Conservation (phyloP, 768 basidiomycete genomes). For the Naganishia antarctica region DNA sequence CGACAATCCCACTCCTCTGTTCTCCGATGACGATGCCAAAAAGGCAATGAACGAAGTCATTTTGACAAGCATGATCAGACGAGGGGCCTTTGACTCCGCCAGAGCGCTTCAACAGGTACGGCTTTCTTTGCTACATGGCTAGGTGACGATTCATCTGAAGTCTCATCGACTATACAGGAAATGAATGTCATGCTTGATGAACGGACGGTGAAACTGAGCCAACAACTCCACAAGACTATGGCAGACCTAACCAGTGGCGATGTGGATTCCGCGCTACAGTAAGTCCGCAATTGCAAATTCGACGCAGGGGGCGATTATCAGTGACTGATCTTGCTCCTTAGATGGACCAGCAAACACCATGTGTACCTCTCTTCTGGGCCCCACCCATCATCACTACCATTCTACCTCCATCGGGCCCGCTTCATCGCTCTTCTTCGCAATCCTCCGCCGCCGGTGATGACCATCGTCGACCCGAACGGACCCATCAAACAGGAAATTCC, state of each 20-base stretch:
- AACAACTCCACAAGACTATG: slow-evolving; percentile 37
- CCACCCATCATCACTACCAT: slow-evolving; percentile 77
- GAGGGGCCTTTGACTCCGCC: slow-evolving; percentile 45
- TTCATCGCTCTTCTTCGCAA: slow-evolving; percentile 70
- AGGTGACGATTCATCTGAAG: neutral
- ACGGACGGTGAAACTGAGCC: slow-evolving; percentile 26
- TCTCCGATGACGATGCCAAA: slow-evolving; percentile 34
- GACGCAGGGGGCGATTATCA: no score
- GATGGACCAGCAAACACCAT: slow-evolving; percentile 71
- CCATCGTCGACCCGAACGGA: slow-evolving; percentile 38
- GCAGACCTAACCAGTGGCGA: slow-evolving; percentile 35
- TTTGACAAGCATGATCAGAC: slow-evolving; percentile 40
- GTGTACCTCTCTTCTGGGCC: slow-evolving; percentile 58
- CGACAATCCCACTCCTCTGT: slow-evolving; percentile 31
- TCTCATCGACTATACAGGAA: slow-evolving; percentile 29
- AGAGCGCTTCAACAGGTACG: slow-evolving; percentile 37
- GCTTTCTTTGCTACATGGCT: neutral
- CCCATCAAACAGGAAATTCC: slow-evolving; percentile 55
- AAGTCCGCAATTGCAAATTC: slow-evolving; percentile 37
- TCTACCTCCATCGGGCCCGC: slow-evolving; percentile 82
- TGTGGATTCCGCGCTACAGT: slow-evolving; percentile 68
- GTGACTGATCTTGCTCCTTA: slow-evolving; percentile 41
- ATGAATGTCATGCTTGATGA: slow-evolving; percentile 31
- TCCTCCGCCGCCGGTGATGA: slow-evolving; percentile 36
- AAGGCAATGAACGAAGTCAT: slow-evolving; percentile 38